Conservation (phyloP, 1,284 basidiomycete genomes). For the Somion occarium region DNA sequence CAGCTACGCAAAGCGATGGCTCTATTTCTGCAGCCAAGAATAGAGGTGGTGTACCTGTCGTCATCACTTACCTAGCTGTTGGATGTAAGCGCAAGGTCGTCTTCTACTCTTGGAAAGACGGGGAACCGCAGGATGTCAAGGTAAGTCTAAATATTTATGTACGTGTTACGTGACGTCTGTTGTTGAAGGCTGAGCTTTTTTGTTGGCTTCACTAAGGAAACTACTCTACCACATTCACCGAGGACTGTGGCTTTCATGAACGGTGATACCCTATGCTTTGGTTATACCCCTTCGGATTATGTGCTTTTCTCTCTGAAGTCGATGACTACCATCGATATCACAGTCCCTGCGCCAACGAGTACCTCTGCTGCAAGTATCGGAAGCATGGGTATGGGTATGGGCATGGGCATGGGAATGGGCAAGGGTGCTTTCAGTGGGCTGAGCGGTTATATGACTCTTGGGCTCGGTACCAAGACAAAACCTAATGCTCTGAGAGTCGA, state of each 20-base stretch:
- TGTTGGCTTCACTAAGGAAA: conserved; percentile 55
- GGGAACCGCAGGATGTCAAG: conserved; percentile 72
- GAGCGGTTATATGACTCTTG: conserved; percentile 87
- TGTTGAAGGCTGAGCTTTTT: too few species aligned
- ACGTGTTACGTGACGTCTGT: too few species aligned
- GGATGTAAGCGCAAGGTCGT: conserved; percentile 86
- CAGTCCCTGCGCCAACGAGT: conserved; percentile 41
- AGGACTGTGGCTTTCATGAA: conserved; percentile 69
- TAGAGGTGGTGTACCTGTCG: conserved; percentile 45
- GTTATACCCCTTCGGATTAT: conserved; percentile 73
- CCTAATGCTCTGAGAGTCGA: conserved; percentile 58
- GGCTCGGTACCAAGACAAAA: conserved; percentile 69
- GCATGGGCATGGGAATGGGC: conserved; percentile 28
- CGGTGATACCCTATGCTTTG: conserved; percentile 63
- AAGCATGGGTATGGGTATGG: conserved; percentile 46
- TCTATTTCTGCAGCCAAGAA: conserved; percentile 17
- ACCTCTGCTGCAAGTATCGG: conserved; percentile 35
- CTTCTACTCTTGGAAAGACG: conserved; percentile 84
- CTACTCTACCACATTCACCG: conserved; percentile 80
- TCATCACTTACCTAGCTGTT: conserved; percentile 77
- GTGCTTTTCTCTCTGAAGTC: conserved; percentile 67
- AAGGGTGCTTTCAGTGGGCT: conserved; percentile 65
- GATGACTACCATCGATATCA: conserved; percentile 55
- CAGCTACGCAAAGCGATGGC: conserved; percentile 11
- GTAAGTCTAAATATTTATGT: conserved; percentile 37